A percentile compares a stretch with the other conserved stretches of the same genome.
phyloP scores from a whole-genome alignment of 2,329 filamentous ascomycete species.

The Cytospora leucostoma region DNA sequence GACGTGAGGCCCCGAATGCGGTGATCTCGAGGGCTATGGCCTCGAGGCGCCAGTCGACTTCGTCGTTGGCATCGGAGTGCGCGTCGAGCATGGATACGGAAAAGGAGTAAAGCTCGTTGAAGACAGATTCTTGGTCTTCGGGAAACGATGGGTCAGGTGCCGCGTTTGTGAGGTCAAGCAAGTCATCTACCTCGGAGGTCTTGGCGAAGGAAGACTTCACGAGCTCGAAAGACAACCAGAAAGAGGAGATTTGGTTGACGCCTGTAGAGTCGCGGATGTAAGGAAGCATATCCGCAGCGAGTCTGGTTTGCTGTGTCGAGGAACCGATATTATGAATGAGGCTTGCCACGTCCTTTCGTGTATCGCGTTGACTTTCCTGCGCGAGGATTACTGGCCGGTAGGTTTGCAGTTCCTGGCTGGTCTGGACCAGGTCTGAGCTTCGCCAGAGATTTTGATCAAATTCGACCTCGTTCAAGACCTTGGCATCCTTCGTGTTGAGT shows the following conservation, averaged over 20 bases:
- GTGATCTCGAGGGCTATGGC: constrained; percentile 81
- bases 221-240: constrained; percentile 79
- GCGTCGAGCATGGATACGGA: constrained; percentile 64
- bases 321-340: constrained; percentile 59
- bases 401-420: constrained; percentile 28
- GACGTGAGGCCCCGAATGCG: constrained; percentile 70
- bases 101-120: constrained; percentile 69
- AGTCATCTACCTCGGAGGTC: constrained; percentile 61
- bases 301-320: constrained; percentile 58
- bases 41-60: constrained; percentile 69
- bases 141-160: constrained; percentile 39
- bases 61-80: constrained; percentile 45
- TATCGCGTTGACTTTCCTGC: constrained; percentile 66
- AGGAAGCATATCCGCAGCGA: constrained; percentile 67
- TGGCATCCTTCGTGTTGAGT: constrained; percentile 36
- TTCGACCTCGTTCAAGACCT: constrained; percentile 38
- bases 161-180: constrained; percentile 59
- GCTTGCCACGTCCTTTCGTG: constrained; percentile 57
- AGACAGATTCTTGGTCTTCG: constrained; percentile 49
- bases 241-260: constrained; percentile 65
- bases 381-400: constrained; percentile 66
- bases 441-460: constrained; percentile 35
- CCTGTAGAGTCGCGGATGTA: constrained; percentile 60
- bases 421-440: constrained; percentile 34
- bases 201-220: constrained; percentile 58